These are phyloP conservation scores for Sugiyamaella qingdaonensis DNA, from an alignment of 805 yeast species.

Conservation along the genomic window DNA sequence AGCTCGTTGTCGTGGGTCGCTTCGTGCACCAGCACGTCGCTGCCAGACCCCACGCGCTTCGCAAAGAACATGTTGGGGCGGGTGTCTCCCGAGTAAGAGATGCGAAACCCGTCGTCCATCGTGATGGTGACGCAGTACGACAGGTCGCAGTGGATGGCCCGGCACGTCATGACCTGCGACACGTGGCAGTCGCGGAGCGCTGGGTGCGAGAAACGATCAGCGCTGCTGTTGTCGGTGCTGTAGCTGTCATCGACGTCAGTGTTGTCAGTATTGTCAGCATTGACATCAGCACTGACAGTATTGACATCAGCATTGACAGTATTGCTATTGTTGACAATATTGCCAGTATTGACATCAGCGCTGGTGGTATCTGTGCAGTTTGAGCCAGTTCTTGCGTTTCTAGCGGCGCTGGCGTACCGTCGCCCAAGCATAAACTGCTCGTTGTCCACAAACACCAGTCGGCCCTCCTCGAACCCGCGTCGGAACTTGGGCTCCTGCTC, in stretches of 20 bases:
- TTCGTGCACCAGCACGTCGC: constrained; percentile 85
- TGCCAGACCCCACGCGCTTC: constrained; percentile 52
- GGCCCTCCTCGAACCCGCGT: constrained; percentile 30
- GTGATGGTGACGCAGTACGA: constrained; percentile 65
- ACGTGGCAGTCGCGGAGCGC: neutral
- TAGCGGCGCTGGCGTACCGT: constrained; percentile 22
- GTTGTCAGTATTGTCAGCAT: neutral
- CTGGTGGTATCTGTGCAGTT: no score
- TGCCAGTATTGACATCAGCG: neutral
- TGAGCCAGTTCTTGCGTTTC: neutral
- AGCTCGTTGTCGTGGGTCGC: constrained; percentile 84
- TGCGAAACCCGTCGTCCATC: constrained; percentile 50
- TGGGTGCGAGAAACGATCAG: neutral
- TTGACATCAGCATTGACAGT: neutral
- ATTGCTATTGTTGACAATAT: neutral
- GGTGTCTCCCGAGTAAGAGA: constrained; percentile 93
- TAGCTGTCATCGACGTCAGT: neutral
- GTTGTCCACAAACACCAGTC: constrained; percentile 54
- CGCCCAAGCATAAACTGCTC: constrained; percentile 50
- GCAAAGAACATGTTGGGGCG: constrained; percentile 72
- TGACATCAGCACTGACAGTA: neutral
- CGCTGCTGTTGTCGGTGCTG: neutral
- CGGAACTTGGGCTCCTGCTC: constrained; percentile 38
- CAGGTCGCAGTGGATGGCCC: constrained; percentile 81
- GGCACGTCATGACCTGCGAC: constrained; percentile 49